phyloP scores from a whole-genome alignment of 2,329 filamentous ascomycete genomes.

The Phyllosticta capitalensis region DNA sequence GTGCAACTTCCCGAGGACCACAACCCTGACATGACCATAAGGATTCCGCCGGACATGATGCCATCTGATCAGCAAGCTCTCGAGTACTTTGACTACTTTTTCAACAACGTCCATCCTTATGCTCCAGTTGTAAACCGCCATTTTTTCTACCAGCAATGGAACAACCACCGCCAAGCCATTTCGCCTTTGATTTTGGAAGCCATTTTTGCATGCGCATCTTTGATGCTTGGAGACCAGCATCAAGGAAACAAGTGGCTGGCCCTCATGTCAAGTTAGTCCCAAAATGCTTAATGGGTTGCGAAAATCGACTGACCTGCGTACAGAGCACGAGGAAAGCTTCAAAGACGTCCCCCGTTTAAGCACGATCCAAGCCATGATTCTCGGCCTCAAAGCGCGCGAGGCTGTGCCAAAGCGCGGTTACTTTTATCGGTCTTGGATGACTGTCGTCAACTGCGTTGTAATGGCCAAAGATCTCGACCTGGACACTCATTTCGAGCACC shows the following conservation, averaged over 20 bases:
- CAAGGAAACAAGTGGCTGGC: constrained; percentile 90
- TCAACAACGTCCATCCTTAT: constrained; percentile 83
- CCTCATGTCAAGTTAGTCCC: constrained; percentile 64
- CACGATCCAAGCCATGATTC: constrained; percentile 80
- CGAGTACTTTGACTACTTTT: constrained; percentile 85
- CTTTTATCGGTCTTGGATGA: constrained; percentile 97
- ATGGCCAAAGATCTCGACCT: constrained; percentile 90
- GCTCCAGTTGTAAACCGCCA: constrained; percentile 78
- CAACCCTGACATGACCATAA: constrained; percentile 64
- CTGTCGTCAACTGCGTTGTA: constrained; percentile 78
- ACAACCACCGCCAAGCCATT: constrained; percentile 68
- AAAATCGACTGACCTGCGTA: constrained; percentile 14
- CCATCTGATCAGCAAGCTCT: constrained; percentile 73
- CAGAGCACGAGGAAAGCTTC: constrained; percentile 85
- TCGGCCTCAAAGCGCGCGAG: constrained; percentile 84
- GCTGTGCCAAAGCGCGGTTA: constrained; percentile 89
- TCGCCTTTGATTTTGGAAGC: constrained; percentile 84
- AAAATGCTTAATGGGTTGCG: neutral
- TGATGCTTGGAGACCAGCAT: constrained; percentile 71
- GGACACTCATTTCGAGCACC: constrained; percentile 74
- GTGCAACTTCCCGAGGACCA: constrained; percentile 58
- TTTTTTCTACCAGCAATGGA: constrained; percentile 84
- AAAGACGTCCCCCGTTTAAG: constrained; percentile 85
- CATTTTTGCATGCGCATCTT: constrained; percentile 80
- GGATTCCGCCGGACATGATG: constrained; percentile 90